Evolutionary conservation across 2,329 filamentous ascomycete species (phyloP).

Genomic region (Xylariaceae sp.): DNA sequence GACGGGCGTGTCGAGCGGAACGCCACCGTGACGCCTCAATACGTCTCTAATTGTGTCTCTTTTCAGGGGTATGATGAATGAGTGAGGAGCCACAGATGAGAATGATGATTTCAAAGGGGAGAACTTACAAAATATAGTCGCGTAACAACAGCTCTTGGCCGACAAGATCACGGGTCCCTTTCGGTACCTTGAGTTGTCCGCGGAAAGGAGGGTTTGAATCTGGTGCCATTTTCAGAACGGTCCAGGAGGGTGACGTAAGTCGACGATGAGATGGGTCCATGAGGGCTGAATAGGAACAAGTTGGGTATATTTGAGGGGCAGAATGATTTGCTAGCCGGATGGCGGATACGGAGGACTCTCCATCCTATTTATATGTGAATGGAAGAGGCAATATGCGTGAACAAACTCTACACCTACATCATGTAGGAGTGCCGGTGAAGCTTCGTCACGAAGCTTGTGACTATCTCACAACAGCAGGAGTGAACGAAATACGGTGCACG

Average conservation of each 20-base stretch:
- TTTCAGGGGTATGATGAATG: constrained; percentile 11
- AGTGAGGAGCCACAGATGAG: background rate
- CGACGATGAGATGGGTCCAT: too few species aligned
- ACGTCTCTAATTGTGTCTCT: constrained; percentile 35
- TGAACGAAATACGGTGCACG: too few species aligned
- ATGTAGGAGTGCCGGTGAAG: too few species aligned
- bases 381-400: too few species aligned
- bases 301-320: too few species aligned
- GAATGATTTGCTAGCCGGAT: too few species aligned
- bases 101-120: background rate
- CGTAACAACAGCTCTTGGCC: constrained; percentile 73
- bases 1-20: constrained; percentile 63
- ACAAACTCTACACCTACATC: too few species aligned
- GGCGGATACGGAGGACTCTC: too few species aligned
- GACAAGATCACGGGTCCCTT: constrained; percentile 84
- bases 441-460: too few species aligned
- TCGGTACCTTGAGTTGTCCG: constrained; percentile 43
- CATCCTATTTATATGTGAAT: too few species aligned
- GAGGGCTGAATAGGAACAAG: too few species aligned
- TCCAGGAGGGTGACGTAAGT: background rate
- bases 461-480: too few species aligned
- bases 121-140: constrained; percentile 61
- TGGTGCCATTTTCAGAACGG: background rate
- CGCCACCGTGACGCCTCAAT: constrained; percentile 61
- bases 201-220: background rate